Percentiles rank a stretch among this genome's conserved stretches.
Evolutionary conservation across 2,329 filamentous ascomycete species (phyloP).

Genomic region (Fusarium sp.): DNA sequence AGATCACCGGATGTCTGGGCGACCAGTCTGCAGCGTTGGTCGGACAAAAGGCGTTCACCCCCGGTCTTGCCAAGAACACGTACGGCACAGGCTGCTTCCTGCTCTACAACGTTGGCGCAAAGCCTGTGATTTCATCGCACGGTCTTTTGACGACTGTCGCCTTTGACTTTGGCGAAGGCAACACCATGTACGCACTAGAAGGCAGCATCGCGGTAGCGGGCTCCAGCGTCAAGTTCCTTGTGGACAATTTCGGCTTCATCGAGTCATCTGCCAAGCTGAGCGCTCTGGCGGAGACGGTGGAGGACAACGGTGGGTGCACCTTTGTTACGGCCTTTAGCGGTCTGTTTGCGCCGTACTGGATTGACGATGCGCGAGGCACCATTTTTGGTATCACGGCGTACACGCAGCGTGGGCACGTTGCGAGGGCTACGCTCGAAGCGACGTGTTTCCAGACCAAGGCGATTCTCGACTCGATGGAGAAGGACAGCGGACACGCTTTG

Average conservation of each 20-base stretch:
- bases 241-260: slow-evolving; percentile 69
- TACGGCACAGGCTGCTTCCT: slow-evolving; percentile 89
- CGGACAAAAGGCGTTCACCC: slow-evolving; percentile 80
- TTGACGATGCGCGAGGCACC: slow-evolving; percentile 83
- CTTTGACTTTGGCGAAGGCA: slow-evolving; percentile 76
- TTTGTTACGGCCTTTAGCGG: slow-evolving; percentile 86
- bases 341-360: slow-evolving; percentile 86
- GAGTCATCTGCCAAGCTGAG: slow-evolving; percentile 59
- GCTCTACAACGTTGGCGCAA: slow-evolving; percentile 83
- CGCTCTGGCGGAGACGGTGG: slow-evolving; percentile 60
- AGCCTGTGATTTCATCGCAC: slow-evolving; percentile 82
- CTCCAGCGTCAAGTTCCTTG: slow-evolving; percentile 77
- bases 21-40: slow-evolving; percentile 86
- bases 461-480: slow-evolving; percentile 83
- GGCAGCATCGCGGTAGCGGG: slow-evolving; percentile 82
- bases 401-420: slow-evolving; percentile 81
- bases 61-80: slow-evolving; percentile 84
- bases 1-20: slow-evolving; percentile 81
- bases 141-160: slow-evolving; percentile 82
- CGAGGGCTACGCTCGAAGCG: slow-evolving; percentile 81
- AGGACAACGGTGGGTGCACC: slow-evolving; percentile 79
- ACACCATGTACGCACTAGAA: slow-evolving; percentile 80
- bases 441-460: slow-evolving; percentile 88
- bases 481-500: slow-evolving; percentile 79
- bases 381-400: slow-evolving; percentile 83